Conservation (phyloP, 495 filamentous ascomycete species). For the Xylaria castorea region DNA sequence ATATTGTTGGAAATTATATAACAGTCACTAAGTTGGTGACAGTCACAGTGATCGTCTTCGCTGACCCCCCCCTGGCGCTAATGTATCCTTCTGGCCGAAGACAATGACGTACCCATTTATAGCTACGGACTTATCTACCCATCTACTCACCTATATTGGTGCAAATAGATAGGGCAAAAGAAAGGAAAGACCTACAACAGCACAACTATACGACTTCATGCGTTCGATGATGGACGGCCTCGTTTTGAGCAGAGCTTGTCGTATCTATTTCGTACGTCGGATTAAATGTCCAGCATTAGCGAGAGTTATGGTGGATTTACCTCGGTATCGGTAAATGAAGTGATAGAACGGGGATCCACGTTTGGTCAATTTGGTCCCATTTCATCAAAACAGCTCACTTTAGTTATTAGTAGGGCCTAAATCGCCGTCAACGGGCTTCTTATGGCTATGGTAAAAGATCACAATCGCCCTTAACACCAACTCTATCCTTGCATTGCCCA, state of each 20-base stretch:
- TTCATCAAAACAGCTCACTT: neutral
- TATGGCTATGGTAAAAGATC: neutral
- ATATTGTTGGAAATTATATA: too few relatives aligned
- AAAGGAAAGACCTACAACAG: neutral
- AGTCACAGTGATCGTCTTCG: too few relatives aligned
- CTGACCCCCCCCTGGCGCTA: too few relatives aligned
- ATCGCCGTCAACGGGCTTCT: neutral
- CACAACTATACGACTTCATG: neutral
- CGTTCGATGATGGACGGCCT: neutral
- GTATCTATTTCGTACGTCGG: neutral
- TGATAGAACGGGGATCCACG: neutral
- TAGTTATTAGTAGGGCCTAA: neutral
- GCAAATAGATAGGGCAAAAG: neutral
- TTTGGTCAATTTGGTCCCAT: neutral
- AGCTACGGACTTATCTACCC: neutral
- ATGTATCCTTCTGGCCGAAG: slow-evolving; percentile 20
- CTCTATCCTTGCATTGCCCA: neutral
- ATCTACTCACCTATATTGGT: neutral
- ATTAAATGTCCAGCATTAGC: neutral
- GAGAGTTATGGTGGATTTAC: neutral
- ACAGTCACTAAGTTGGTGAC: too few relatives aligned
- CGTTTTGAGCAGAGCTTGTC: neutral
- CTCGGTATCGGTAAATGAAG: neutral
- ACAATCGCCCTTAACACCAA: neutral
- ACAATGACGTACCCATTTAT: slow-evolving; percentile 16